Evolutionary conservation across 2,329 filamentous ascomycete species (phyloP), one percentile per base, ranked within the genome.

Genomic region (Diaporthe sp.): DNA sequence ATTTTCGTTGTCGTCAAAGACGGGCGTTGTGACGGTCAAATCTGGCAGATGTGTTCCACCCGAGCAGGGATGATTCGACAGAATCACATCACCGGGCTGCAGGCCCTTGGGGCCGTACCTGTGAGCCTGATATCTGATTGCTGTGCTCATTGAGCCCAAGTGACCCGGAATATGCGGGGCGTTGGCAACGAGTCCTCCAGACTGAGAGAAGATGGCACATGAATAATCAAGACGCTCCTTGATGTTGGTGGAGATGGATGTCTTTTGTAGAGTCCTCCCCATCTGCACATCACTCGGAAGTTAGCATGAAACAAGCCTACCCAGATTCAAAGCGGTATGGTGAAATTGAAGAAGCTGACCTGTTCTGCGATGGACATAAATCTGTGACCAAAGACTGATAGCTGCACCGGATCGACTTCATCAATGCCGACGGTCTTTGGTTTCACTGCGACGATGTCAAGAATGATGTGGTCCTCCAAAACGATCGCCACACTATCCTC

Each of bases 331-430:
- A 31, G 42, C 49, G 39, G 22, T 42, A 49, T 31, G 49, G 9
- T 7, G n/a, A 3, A 53, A 28, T 9, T 42, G 10, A 22, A 19
- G 19, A 71, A 60, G 1, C 37, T 57, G 37, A 51, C 68, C 39
- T 61, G 93, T 82, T 95, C 93, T 2, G 93, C 93, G 79, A 95
- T 94, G 5, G 92, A 92, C 93, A 95, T 95, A 83, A 95, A 95
- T 4, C 93, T 89, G 81, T 95, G 93, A 0, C 92, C 92, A 79
- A 95, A 95, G 71, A 95, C 93, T 79, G 90, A 93, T 0, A 95
- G 86, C 84, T 94, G 88, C 78, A 95, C 94, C 13, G 74, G 74
- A n/a, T 75, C 74, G 19, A 75, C 70, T 12, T 73, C 70, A 25
- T 65, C 70, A 28, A 51, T 53, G 60, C 74, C 74, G 34, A 39